Base-by-base conservation (phyloP, 139 green algal genomes). In the Ostreobium quekettii region DNA sequence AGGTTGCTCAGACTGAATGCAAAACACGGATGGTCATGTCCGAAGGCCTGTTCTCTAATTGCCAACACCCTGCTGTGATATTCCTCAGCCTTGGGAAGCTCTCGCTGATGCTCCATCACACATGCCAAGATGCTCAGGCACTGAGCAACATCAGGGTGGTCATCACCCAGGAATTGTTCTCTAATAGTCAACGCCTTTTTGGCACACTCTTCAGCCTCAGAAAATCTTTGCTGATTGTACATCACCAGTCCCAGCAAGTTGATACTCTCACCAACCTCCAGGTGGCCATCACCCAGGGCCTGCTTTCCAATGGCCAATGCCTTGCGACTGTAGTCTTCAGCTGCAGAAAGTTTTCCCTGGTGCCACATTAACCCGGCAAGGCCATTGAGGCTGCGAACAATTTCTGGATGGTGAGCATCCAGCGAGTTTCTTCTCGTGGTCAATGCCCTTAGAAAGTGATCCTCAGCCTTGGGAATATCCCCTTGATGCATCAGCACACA, bases 131-230 rank as follows among this genome's bases (percentile, higher is more conserved):
- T 65, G 67, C 58, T 67, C 53, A 75, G 63, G 47, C 64, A 66
- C 36, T 53, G 64, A 3, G 67, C 67, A 33, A 78, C 67, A 38
- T 78, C 73, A 26, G 71, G 63, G 60, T 78, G 60, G 3, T 58
- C 33, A 15, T 56, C 32, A 8, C 73, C 73, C 29, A 78, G 19
- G 15, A 53, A 11, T 19, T 19, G 11, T 19, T 11, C 42, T 26
- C 11, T 26, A 11, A 53, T 11, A 53, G 42, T 19, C 42, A 53
- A 19, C 11, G 42, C 42, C 15, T 19, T 53, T 53, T 19, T 53
- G 19, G 11, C 11, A 11, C 11, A 26, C 42, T 19, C 15, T 53
- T 53, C 42, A 11, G 42, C 42, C 15, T 53, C 42, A n/a, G n/a
- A n/a, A n/a, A n/a, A n/a, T n/a, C n/a, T n/a, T n/a, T n/a, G n/a